Conservation (phyloP, 2,329 filamentous ascomycete species). For the Monosporascus sp. region DNA sequence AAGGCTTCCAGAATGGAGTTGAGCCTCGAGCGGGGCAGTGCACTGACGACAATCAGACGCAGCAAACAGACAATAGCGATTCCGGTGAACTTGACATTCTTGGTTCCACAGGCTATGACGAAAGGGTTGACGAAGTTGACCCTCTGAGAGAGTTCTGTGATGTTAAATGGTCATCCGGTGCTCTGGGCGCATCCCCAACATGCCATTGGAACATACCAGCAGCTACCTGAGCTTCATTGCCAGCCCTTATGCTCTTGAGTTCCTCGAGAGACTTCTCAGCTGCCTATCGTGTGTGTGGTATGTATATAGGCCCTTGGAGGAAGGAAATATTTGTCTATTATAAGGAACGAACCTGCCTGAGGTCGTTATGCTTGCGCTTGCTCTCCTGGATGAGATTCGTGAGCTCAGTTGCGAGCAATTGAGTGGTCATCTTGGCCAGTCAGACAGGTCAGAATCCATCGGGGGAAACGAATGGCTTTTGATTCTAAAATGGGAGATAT, state of each 20-base stretch:
- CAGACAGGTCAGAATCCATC: slow-evolving; percentile 18
- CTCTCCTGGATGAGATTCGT: slow-evolving; percentile 91
- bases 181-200: neutral
- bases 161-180: slow-evolving; percentile 9
- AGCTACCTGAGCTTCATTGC: slow-evolving; percentile 71
- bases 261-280: slow-evolving; percentile 92
- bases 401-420: slow-evolving; percentile 83
- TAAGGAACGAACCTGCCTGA: slow-evolving; percentile 63
- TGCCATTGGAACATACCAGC: slow-evolving; percentile 48
- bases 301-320: neutral
- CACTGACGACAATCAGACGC: slow-evolving; percentile 76
- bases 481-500: too few relatives aligned
- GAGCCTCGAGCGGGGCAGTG: slow-evolving; percentile 72
- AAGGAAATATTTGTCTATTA: neutral
- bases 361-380: slow-evolving; percentile 87
- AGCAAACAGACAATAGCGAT: slow-evolving; percentile 88
- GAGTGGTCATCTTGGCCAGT: slow-evolving; percentile 71
- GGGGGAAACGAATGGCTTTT: neutral
- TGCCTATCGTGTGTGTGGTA: slow-evolving; percentile 48
- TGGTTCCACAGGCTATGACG: slow-evolving; percentile 84
- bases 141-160: slow-evolving; percentile 72
- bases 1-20: slow-evolving; percentile 85
- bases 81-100: slow-evolving; percentile 82
- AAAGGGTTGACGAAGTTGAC: slow-evolving; percentile 89
- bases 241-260: slow-evolving; percentile 68